phyloP scores from a whole-genome alignment of 352 stramenopile genomes.

The Aphanomyces cochlioides region DNA sequence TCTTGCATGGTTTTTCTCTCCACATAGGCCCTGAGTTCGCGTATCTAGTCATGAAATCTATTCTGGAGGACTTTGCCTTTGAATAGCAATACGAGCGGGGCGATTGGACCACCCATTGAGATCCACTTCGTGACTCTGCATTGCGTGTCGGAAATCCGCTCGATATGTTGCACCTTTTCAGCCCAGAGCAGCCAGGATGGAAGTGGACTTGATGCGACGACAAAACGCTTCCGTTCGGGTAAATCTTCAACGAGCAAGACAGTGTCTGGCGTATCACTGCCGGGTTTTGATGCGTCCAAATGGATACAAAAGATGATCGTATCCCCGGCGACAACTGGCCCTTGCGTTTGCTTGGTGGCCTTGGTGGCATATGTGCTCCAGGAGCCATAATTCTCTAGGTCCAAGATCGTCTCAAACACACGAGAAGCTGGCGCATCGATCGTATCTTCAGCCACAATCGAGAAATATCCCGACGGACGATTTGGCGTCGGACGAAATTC shows the following conservation, averaged over 20 bases:
- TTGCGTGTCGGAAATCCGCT: not conserved
- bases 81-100: not conserved
- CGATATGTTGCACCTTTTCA: constrained; percentile 4
- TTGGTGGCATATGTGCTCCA: constrained; percentile 12
- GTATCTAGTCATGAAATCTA: not conserved
- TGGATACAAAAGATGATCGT: constrained; percentile 14
- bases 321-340: not conserved
- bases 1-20: not conserved
- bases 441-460: not conserved
- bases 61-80: not conserved
- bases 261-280: not conserved
- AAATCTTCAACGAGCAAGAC: constrained; percentile 4
- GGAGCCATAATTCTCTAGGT: not conserved
- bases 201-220: constrained; percentile 4
- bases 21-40: not conserved
- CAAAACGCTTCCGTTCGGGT: not conserved
- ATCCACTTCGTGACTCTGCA: not conserved
- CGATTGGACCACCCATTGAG: constrained; percentile 3
- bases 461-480: not conserved
- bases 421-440: constrained; percentile 4
- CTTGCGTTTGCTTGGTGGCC: not conserved
- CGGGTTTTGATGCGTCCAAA: not conserved
- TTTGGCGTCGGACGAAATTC: not conserved
- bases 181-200: constrained; percentile 7
- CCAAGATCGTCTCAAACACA: constrained; percentile 1